phyloP scores from a whole-genome alignment of 306 rosid species.

The Pyrus communis region DNA sequence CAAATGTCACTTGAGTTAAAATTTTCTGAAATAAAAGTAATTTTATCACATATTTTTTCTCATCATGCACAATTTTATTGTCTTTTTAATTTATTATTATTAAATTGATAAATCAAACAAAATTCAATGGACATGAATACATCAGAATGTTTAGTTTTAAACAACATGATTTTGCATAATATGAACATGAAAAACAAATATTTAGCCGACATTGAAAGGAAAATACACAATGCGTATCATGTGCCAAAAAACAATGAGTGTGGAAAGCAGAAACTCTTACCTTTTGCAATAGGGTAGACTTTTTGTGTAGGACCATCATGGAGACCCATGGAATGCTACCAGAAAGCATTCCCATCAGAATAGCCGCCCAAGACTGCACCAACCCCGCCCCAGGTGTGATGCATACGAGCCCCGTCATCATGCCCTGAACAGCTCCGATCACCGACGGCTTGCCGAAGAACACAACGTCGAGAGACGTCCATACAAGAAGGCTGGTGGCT shows the following conservation, averaged over 20 bases:
- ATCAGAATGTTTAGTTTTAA: background rate
- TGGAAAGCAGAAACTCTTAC: slow-evolving; percentile 12
- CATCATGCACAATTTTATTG: too few species aligned
- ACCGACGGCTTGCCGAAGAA: slow-evolving; percentile 89
- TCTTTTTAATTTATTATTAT: too few species aligned
- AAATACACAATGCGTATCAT: background rate
- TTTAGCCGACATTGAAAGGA: background rate
- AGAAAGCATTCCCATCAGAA: slow-evolving; percentile 63
- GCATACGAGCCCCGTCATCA: slow-evolving; percentile 96
- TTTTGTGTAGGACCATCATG: slow-evolving; percentile 91
- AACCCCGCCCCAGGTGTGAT: slow-evolving; percentile 95
- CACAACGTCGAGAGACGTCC: slow-evolving; percentile 69
- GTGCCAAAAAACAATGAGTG: background rate
- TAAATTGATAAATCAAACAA: too few species aligned
- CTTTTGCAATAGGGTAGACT: slow-evolving; percentile 59
- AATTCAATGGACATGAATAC: too few species aligned
- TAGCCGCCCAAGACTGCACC: slow-evolving; percentile 98
- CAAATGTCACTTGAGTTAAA: too few species aligned
- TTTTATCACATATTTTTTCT: too few species aligned
- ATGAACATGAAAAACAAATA: too few species aligned
- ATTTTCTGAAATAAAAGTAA: too few species aligned
- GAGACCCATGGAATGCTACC: slow-evolving; percentile 90
- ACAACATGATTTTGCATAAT: background rate
- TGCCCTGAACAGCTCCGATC: slow-evolving; percentile 95
- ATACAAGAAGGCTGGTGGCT: slow-evolving; percentile 77